Evolutionary conservation across 2,329 filamentous ascomycete species (phyloP).

Genomic region (Fusarium continuum): DNA sequence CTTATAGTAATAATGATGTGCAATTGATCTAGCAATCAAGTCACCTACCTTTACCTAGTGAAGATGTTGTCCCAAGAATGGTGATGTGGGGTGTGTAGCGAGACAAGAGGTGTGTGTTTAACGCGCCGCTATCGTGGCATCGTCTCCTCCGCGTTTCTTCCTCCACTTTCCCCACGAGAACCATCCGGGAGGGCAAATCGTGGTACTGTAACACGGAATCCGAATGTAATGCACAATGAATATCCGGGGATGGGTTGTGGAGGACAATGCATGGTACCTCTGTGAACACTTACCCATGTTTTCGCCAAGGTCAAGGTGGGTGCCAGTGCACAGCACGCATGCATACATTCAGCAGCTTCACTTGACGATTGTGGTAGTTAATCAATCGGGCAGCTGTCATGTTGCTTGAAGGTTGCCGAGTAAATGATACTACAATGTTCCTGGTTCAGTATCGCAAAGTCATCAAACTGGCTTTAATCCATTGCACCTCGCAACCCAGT

Average conservation of each 20-base stretch:
- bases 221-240: slow-evolving; percentile 4
- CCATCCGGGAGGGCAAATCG: slow-evolving; percentile 19
- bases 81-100: neutral
- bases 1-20: neutral
- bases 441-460: neutral
- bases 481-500: neutral
- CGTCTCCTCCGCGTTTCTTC: slow-evolving; percentile 8
- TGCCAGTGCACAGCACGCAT: slow-evolving; percentile 3
- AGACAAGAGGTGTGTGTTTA: slow-evolving; percentile 4
- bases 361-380: neutral
- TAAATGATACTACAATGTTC: neutral
- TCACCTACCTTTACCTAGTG: too few relatives aligned
- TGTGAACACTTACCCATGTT: slow-evolving; percentile 15
- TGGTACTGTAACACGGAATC: slow-evolving; percentile 23
- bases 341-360: slow-evolving; percentile 13
- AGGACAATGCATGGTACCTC: neutral
- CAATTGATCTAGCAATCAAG: neutral
- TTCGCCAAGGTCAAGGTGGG: too few relatives aligned
- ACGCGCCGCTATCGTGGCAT: neutral
- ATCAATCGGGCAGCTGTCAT: neutral
- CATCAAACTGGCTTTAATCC: neutral
- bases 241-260: slow-evolving; percentile 16
- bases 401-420: neutral
- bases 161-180: slow-evolving; percentile 39
- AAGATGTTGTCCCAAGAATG: neutral